Conservation (phyloP, 208 protist species). For the Giardia muris region DNA sequence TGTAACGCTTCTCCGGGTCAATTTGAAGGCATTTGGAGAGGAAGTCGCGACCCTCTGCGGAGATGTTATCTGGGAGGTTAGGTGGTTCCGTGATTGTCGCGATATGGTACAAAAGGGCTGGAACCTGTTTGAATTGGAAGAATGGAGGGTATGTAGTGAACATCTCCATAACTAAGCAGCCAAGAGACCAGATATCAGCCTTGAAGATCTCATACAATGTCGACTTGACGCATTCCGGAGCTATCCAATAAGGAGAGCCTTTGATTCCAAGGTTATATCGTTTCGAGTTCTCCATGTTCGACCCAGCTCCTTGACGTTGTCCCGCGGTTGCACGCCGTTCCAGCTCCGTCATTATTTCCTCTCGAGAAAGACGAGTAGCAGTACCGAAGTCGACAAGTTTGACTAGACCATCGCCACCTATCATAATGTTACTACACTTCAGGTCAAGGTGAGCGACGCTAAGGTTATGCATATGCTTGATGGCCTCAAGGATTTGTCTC, state of each 20-base stretch:
- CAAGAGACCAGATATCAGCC: conserved; percentile 37
- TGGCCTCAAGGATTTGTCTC: not conserved
- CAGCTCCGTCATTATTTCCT: not conserved
- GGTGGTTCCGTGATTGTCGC: conserved; percentile 34
- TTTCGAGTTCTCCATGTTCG: not conserved
- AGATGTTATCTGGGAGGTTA: conserved; percentile 25
- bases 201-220: conserved; percentile 25
- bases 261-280: not conserved
- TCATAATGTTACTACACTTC: conserved; percentile 10
- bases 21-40: conserved; percentile 29
- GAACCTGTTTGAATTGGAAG: conserved; percentile 40
- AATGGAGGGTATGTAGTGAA: conserved; percentile 52
- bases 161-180: conserved; percentile 15
- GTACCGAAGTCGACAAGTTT: conserved; percentile 10
- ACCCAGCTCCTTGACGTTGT: not conserved
- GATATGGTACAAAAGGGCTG: conserved; percentile 44
- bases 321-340: not conserved
- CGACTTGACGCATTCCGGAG: conserved; percentile 9
- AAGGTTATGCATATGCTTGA: not conserved
- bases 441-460: not conserved
- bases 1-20: conserved; percentile 34
- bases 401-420: not conserved
- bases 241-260: conserved; percentile 34
- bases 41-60: conserved; percentile 33
- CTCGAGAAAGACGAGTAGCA: not conserved